Conservation (phyloP, 2,329 filamentous ascomycete genomes). For the Lithohypha guttulata region DNA sequence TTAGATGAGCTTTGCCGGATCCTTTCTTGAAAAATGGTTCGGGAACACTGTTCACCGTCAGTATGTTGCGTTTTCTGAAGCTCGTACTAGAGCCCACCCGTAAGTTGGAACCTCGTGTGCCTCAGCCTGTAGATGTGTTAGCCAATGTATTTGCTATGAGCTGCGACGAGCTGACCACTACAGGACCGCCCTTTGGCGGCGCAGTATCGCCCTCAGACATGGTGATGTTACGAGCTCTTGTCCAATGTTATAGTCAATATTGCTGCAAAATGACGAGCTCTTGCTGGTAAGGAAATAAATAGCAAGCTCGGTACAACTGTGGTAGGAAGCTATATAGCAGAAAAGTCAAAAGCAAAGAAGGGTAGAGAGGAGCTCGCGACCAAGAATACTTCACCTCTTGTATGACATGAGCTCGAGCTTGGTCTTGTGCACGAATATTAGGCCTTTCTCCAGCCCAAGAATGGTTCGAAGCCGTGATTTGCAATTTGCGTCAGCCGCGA, state of each 20-base stretch:
- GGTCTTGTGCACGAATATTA: no score
- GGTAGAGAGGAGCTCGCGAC: not conserved
- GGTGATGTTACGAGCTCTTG: not conserved
- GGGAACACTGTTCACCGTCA: conserved; percentile 34
- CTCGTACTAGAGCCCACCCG: conserved; percentile 26
- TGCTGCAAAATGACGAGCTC: no score
- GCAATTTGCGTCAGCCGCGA: conserved; percentile 3
- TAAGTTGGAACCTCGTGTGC: conserved; percentile 40
- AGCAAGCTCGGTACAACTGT: not conserved
- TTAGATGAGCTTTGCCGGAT: conserved; percentile 49
- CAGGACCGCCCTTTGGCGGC: conserved; percentile 26
- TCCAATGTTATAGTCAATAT: not conserved
- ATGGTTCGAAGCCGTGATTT: not conserved
- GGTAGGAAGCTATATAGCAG: not conserved
- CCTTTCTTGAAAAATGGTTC: conserved; percentile 49
- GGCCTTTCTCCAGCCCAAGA: no score
- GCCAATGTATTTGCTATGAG: no score
- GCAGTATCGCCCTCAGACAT: conserved; percentile 31
- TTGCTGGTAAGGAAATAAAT: no score
- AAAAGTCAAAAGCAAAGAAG: not conserved
- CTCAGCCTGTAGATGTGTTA: conserved; percentile 24
- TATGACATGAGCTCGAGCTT: not conserved
- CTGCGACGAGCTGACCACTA: conserved; percentile 28
- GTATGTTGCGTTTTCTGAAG: not conserved
- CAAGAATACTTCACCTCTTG: not conserved